Percentiles rank a stretch among this genome's conserved stretches.
Evolutionary conservation across 352 stramenopile species (phyloP).

Genomic region (Thalassiosira exigua): DNA sequence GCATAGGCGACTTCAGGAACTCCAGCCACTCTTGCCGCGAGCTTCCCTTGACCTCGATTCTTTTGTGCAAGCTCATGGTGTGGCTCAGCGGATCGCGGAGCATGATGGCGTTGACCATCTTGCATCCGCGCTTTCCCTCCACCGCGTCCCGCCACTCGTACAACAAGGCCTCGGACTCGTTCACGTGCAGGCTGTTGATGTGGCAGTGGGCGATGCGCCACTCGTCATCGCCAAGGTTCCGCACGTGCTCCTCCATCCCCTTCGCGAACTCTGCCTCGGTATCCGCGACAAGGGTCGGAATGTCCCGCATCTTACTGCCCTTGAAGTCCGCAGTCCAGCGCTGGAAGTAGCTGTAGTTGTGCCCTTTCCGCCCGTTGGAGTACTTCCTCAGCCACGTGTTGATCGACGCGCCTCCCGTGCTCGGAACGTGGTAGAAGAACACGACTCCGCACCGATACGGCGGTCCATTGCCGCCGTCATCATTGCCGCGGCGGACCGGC

Average conservation of each 20-base stretch:
- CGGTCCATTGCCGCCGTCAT: too few relatives aligned
- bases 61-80: slow-evolving; percentile 52
- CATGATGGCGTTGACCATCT: slow-evolving; percentile 47
- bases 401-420: slow-evolving; percentile 49
- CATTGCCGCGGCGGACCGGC: too few relatives aligned
- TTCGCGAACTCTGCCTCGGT: slow-evolving; percentile 33
- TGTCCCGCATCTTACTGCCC: too few relatives aligned
- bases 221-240: slow-evolving; percentile 30
- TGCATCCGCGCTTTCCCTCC: slow-evolving; percentile 43
- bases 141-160: slow-evolving; percentile 49
- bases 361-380: slow-evolving; percentile 22
- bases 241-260: slow-evolving; percentile 36
- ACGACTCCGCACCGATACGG: slow-evolving; percentile 49
- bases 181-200: slow-evolving; percentile 44
- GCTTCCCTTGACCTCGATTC: not conserved
- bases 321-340: slow-evolving; percentile 50
- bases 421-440: slow-evolving; percentile 68
- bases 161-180: slow-evolving; percentile 39
- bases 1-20: not conserved
- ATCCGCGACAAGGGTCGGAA: too few relatives aligned
- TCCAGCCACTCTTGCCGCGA: not conserved
- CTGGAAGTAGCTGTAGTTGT: slow-evolving; percentile 51
- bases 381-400: slow-evolving; percentile 52
- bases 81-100: slow-evolving; percentile 54
- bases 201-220: slow-evolving; percentile 60